These are phyloP conservation scores for Boletus vinaceobasis DNA, from an alignment of 768 basidiomycete species.

Conservation along the genomic window DNA sequence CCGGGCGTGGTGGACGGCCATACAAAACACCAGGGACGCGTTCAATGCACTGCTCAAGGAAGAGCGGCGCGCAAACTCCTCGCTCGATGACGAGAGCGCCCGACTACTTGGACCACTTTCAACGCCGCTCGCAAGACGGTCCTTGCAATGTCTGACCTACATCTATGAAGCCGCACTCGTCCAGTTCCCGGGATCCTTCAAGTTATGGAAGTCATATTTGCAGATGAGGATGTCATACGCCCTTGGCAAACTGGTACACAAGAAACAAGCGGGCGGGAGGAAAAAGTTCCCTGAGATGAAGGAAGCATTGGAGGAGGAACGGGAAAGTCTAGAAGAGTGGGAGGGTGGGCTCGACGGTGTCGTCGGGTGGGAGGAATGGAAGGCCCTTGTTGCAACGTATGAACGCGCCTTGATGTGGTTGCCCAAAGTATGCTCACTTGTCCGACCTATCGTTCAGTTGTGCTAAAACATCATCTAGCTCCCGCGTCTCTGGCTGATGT, in stretches of 20 bases:
- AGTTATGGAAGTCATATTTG: conserved; percentile 94
- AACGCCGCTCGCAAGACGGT: conserved; percentile 65
- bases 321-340: conserved; percentile 80
- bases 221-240: conserved; percentile 81
- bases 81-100: conserved; percentile 45
- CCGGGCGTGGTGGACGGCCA: conserved; percentile 89
- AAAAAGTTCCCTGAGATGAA: conserved; percentile 92
- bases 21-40: conserved; percentile 69
- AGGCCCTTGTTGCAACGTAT: conserved; percentile 76
- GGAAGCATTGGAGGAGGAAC: conserved; percentile 83
- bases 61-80: conserved; percentile 43
- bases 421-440: conserved; percentile 60
- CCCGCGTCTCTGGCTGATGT: conserved; percentile 92
- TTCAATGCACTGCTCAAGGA: conserved; percentile 54
- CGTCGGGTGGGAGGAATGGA: conserved; percentile 98
- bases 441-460: neutral
- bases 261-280: conserved; percentile 79
- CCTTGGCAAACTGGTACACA: conserved; percentile 66
- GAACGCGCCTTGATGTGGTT: conserved; percentile 95
- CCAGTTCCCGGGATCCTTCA: conserved; percentile 88
- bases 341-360: conserved; percentile 80
- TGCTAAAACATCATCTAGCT: conserved; percentile 47
- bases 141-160: conserved; percentile 81
- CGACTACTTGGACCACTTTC: conserved; percentile 77
- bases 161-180: conserved; percentile 91